Conservation (phyloP, 306 rosid genomes). For the Trifolium subterraneum region DNA sequence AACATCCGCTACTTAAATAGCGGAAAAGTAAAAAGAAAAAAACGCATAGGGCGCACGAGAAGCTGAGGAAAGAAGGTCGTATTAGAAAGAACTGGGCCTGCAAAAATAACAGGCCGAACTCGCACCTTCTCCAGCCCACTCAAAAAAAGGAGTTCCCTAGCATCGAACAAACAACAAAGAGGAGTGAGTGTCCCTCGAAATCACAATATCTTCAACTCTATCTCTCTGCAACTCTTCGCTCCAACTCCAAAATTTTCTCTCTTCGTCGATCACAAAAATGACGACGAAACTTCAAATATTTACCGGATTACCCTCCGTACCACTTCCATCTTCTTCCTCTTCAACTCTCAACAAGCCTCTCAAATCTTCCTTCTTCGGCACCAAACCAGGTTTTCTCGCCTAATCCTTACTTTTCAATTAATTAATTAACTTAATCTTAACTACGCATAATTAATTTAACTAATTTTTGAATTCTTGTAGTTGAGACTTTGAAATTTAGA, state of each 20-base stretch:
- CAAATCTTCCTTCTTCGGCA: slow-evolving; percentile 61
- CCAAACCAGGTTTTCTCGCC: slow-evolving; percentile 47
- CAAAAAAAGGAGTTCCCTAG: no score
- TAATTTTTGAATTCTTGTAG: slow-evolving; percentile 18
- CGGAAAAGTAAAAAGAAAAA: no score
- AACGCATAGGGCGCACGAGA: no score
- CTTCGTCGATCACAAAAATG: slow-evolving; percentile 52
- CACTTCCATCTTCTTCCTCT: slow-evolving; percentile 59
- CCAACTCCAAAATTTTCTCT: background rate
- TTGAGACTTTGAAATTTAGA: slow-evolving; percentile 49
- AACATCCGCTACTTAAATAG: no score
- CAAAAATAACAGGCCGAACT: no score
- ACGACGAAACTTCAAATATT: slow-evolving; percentile 67
- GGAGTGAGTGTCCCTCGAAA: slow-evolving; percentile 36
- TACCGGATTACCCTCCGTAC: slow-evolving; percentile 58
- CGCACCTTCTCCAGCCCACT: no score
- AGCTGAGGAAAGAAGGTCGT: no score
- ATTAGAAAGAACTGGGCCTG: no score
- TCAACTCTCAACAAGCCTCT: slow-evolving; percentile 59
- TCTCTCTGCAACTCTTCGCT: slow-evolving; percentile 36
- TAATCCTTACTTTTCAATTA: background rate
- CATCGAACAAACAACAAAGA: no score
- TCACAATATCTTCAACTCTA: slow-evolving; percentile 44
- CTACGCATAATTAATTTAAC: background rate
- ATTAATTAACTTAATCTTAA: background rate